Evolutionary conservation across 495 filamentous ascomycete species (phyloP).

Genomic region (Echria macrotheca): DNA sequence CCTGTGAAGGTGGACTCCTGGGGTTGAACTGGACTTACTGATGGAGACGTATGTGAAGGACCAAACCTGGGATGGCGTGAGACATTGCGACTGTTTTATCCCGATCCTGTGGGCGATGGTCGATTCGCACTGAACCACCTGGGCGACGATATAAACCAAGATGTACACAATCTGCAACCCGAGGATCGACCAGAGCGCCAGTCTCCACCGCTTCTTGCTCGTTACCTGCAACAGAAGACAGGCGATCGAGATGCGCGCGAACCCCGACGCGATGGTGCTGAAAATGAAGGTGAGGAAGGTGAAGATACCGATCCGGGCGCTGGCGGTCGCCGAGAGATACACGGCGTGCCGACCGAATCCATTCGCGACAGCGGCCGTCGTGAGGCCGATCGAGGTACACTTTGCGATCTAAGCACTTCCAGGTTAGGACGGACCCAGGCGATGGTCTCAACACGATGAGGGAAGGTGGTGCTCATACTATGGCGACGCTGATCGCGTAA

Average conservation of each 20-base stretch:
- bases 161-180: background rate
- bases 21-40: too few relatives aligned
- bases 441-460: background rate
- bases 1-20: too few relatives aligned
- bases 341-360: slow-evolving; percentile 6
- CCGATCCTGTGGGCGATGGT: background rate
- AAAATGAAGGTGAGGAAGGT: slow-evolving; percentile 1
- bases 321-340: background rate
- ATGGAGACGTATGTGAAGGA: background rate
- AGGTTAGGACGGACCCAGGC: background rate
- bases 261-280: background rate
- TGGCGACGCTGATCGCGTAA: slow-evolving; percentile 2
- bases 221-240: background rate
- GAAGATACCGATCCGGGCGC: background rate
- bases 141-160: background rate
- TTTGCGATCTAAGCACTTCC: background rate
- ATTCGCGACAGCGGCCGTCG: background rate
- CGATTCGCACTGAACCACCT: slow-evolving; percentile 1
- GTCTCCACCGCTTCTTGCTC: background rate
- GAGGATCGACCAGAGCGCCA: slow-evolving; percentile 1
- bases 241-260: slow-evolving; percentile 8
- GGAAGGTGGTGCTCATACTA: background rate
- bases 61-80: background rate
- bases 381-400: background rate
- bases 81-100: slow-evolving; percentile 1